These are phyloP conservation scores for Litsea cubeba DNA, from an alignment of 164 flowering plant genomes.

Conservation along the genomic window DNA sequence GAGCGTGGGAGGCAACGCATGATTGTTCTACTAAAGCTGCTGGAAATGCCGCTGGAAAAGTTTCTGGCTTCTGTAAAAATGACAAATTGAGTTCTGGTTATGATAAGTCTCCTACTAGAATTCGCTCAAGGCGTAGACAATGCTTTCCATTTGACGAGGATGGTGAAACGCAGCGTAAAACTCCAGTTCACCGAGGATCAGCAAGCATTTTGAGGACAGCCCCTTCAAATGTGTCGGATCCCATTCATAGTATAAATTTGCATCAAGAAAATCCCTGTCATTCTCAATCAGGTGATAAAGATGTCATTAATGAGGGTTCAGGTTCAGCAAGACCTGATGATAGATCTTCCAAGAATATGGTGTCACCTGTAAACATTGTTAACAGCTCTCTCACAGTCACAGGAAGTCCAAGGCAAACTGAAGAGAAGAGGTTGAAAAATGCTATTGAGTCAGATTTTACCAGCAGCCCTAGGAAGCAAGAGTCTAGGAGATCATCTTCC, in stretches of 20 bases:
- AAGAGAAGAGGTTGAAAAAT: slow-evolving; percentile 33
- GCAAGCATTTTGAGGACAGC: slow-evolving; percentile 19
- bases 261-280: slow-evolving; percentile 15
- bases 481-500: slow-evolving; percentile 23
- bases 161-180: slow-evolving; percentile 50
- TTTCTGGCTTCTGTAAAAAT: slow-evolving; percentile 19
- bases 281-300: slow-evolving; percentile 17
- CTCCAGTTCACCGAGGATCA: slow-evolving; percentile 65
- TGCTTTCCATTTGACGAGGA: slow-evolving; percentile 60
- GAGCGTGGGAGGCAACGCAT: slow-evolving; percentile 47
- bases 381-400: slow-evolving; percentile 24
- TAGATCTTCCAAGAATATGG: slow-evolving; percentile 18
- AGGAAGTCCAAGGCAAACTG: slow-evolving; percentile 19
- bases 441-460: slow-evolving; percentile 15
- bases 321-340: slow-evolving; percentile 10
- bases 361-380: slow-evolving; percentile 13
- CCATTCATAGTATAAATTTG: slow-evolving; percentile 14
- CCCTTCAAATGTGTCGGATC: slow-evolving; percentile 21
- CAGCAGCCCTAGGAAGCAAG: slow-evolving; percentile 31
- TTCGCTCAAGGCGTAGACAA: slow-evolving; percentile 49
- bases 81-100: slow-evolving; percentile 22
- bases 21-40: slow-evolving; percentile 25
- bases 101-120: slow-evolving; percentile 22
- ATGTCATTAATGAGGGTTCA: slow-evolving; percentile 16
- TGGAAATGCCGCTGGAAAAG: slow-evolving; percentile 25